A percentile compares a stretch with the other conserved stretches of the same genome.
Conservation (phyloP, 2,329 filamentous ascomycete genomes). For the Sporothrix protearum region DNA sequence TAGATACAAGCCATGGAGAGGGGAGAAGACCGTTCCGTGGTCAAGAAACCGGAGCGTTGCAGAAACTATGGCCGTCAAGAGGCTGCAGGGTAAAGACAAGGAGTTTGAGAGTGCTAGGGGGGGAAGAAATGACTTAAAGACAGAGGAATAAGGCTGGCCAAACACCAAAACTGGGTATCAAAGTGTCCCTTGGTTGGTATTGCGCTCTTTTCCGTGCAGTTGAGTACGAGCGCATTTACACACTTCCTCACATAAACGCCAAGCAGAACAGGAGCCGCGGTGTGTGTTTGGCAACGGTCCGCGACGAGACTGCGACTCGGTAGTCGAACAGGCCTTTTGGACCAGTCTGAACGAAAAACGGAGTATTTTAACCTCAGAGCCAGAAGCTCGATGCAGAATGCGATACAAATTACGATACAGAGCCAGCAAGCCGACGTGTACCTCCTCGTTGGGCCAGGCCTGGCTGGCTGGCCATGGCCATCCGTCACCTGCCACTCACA, state of each 20-base stretch:
- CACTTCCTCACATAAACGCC: slow-evolving; percentile 13
- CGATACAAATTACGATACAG: slow-evolving; percentile 5
- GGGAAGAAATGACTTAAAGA: neutral
- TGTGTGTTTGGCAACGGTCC: slow-evolving; percentile 22
- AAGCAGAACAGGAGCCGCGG: slow-evolving; percentile 22
- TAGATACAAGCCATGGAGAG: neutral
- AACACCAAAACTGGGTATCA: neutral
- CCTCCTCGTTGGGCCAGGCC: neutral
- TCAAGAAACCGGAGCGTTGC: slow-evolving; percentile 20
- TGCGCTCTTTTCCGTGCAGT: neutral
- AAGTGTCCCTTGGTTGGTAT: neutral
- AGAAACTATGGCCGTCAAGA: slow-evolving; percentile 12
- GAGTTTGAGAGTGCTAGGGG: neutral
- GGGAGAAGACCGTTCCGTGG: slow-evolving; percentile 1
- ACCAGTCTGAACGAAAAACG: neutral
- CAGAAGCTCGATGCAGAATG: neutral
- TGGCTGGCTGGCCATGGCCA: neutral
- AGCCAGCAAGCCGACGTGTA: neutral
- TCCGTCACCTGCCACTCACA: neutral
- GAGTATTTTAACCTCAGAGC: neutral
- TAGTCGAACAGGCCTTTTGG: slow-evolving; percentile 16
- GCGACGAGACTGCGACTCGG: slow-evolving; percentile 27
- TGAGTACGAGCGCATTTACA: neutral
- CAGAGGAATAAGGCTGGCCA: neutral
- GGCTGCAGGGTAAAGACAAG: neutral